phyloP scores from a whole-genome alignment of 148 eudicot genomes.

The Rhododendron williamsianum region DNA sequence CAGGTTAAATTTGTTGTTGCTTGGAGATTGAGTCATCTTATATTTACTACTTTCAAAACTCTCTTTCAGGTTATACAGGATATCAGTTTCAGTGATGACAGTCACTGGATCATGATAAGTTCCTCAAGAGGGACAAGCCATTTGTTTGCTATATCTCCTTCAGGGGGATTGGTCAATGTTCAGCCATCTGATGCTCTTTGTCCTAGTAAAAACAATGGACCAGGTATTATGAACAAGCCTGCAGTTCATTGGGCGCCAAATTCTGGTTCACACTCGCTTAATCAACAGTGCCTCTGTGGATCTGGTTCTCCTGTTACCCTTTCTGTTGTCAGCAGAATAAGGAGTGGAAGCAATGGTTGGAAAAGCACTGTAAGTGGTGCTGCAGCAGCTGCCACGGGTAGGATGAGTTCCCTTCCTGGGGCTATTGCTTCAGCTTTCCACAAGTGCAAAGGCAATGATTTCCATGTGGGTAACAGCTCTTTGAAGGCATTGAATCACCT shows the following conservation, averaged over 20 bases:
- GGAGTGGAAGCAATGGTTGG: constrained; percentile 70
- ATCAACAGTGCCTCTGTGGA: constrained; percentile 27
- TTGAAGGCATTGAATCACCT: constrained; percentile 42
- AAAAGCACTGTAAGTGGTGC: constrained; percentile 56
- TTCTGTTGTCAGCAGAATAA: constrained; percentile 60
- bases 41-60: constrained; percentile 1
- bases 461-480: constrained; percentile 10
- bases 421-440: constrained; percentile 62
- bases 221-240: constrained; percentile 22
- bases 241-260: constrained; percentile 26
- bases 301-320: constrained; percentile 56
- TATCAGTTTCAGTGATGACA: constrained; percentile 72
- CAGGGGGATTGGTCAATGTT: constrained; percentile 51
- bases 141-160: constrained; percentile 73
- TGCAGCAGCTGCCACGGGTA: constrained; percentile 66
- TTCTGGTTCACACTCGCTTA: constrained; percentile 30
- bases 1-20: constrained; percentile 3
- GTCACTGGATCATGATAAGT: constrained; percentile 74
- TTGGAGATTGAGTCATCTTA: neutral
- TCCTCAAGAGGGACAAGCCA: constrained; percentile 84
- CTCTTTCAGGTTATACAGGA: constrained; percentile 71
- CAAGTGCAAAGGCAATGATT: constrained; percentile 31
- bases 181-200: constrained; percentile 31
- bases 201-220: constrained; percentile 22
- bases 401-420: constrained; percentile 37